Percentiles rank a stretch among this genome's conserved stretches.
phyloP scores from a whole-genome alignment of 495 filamentous ascomycete species.

The Cryomyces antarcticus region DNA sequence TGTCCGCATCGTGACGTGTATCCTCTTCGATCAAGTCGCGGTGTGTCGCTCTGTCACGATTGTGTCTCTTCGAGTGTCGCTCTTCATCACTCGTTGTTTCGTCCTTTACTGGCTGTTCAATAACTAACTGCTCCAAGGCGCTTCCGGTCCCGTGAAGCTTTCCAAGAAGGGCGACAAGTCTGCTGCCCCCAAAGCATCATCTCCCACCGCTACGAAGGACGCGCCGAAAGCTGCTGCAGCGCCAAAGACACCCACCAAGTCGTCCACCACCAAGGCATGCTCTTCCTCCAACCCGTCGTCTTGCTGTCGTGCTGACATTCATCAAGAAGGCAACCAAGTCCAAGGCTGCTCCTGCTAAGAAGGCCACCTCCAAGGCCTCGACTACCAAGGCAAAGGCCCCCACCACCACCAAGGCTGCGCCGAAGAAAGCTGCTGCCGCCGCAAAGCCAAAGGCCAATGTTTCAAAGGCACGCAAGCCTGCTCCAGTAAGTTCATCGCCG shows the following conservation, averaged over 20 bases:
- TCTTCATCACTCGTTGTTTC: not conserved
- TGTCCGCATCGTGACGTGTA: not conserved
- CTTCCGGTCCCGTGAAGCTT: slow-evolving; percentile 91
- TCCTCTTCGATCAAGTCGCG: not conserved
- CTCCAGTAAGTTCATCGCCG: slow-evolving; percentile 12
- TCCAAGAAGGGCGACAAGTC: slow-evolving; percentile 49
- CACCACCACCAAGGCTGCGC: slow-evolving; percentile 16
- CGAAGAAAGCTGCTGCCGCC: slow-evolving; percentile 24
- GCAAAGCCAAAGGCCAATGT: slow-evolving; percentile 26
- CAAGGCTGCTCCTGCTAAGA: slow-evolving; percentile 13
- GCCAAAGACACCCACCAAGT: slow-evolving; percentile 13
- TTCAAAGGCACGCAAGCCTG: slow-evolving; percentile 22
- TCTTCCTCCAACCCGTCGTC: slow-evolving; percentile 10
- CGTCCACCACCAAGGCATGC: slow-evolving; percentile 27
- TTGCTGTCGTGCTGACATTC: not conserved
- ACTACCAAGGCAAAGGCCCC: slow-evolving; percentile 28
- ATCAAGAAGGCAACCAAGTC: not conserved
- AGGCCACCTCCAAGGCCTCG: slow-evolving; percentile 17
- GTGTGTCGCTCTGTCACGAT: not conserved
- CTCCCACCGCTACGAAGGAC: slow-evolving; percentile 6
- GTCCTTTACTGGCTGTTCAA: slow-evolving; percentile 19
- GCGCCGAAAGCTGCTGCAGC: slow-evolving; percentile 25
- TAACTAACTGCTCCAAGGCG: slow-evolving; percentile 28
- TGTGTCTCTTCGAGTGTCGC: not conserved
- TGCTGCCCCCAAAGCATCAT: slow-evolving; percentile 17